Evolutionary conservation across 2,329 filamentous ascomycete species (phyloP).

Genomic region (Salinomyces thailandicus): DNA sequence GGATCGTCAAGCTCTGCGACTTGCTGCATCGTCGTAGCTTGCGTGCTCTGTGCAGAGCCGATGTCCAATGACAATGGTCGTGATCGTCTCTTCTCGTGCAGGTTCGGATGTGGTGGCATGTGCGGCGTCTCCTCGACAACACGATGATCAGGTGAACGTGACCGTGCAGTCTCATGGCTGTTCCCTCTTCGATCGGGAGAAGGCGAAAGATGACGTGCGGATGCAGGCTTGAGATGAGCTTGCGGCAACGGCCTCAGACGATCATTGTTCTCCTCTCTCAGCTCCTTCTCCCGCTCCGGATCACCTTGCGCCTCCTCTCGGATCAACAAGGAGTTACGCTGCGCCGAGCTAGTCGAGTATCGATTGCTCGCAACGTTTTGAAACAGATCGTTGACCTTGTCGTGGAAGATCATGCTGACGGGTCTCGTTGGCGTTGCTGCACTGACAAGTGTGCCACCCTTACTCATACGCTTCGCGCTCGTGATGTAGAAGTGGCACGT

Average conservation of each 20-base stretch:
- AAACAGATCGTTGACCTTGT: slow-evolving; percentile 79
- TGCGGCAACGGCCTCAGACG: slow-evolving; percentile 70
- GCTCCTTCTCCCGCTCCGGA: slow-evolving; percentile 63
- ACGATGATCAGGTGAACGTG: slow-evolving; percentile 5
- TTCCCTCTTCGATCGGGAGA: slow-evolving; percentile 28
- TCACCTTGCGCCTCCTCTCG: slow-evolving; percentile 72
- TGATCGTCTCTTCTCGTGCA: slow-evolving; percentile 34
- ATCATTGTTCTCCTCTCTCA: slow-evolving; percentile 75
- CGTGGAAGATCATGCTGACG: slow-evolving; percentile 67
- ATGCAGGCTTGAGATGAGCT: slow-evolving; percentile 30
- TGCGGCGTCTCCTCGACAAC: slow-evolving; percentile 17
- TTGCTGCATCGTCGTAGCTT: slow-evolving; percentile 18
- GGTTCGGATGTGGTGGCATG: slow-evolving; percentile 23
- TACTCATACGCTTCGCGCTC: slow-evolving; percentile 49
- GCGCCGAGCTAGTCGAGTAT: slow-evolving; percentile 32
- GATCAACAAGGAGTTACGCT: slow-evolving; percentile 71
- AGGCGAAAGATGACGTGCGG: slow-evolving; percentile 15
- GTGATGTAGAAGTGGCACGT: slow-evolving; percentile 95
- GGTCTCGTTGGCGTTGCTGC: slow-evolving; percentile 45
- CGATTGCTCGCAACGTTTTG: slow-evolving; percentile 72
- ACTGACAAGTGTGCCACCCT: slow-evolving; percentile 42
- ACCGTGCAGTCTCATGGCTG: slow-evolving; percentile 4
- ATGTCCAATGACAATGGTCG: slow-evolving; percentile 35
- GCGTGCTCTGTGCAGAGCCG: slow-evolving; percentile 28
- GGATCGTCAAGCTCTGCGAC: slow-evolving; percentile 6